These are phyloP conservation scores for Tetramitus jugosus DNA, from an alignment of 208 protist genomes.

Conservation along the genomic window DNA sequence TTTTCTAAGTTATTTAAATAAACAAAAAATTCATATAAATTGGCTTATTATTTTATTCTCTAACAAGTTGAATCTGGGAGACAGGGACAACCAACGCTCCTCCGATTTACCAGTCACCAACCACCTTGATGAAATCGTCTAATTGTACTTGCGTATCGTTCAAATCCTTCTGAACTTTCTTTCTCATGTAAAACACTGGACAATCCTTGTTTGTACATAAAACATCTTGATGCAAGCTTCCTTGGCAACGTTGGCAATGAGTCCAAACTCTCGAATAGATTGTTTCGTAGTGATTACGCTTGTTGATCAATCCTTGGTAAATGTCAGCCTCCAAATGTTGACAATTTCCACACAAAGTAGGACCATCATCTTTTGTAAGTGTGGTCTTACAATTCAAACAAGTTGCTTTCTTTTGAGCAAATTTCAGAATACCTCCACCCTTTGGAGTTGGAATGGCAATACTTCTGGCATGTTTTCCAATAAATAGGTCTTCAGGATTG, in stretches of 20 bases:
- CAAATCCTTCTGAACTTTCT: slow-evolving; percentile 97
- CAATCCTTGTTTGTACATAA: slow-evolving; percentile 91
- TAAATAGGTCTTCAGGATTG: slow-evolving; percentile 64
- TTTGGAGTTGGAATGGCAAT: slow-evolving; percentile 82
- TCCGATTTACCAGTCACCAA: slow-evolving; percentile 13
- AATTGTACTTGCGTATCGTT: slow-evolving; percentile 77
- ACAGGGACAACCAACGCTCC: too few species aligned
- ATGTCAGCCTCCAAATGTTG: slow-evolving; percentile 68
- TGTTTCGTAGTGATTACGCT: slow-evolving; percentile 83
- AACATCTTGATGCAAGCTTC: slow-evolving; percentile 91
- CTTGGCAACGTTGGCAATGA: slow-evolving; percentile 98
- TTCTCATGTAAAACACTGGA: slow-evolving; percentile 99
- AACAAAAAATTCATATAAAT: too few species aligned
- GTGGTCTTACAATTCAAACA: slow-evolving; percentile 87
- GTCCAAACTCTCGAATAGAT: slow-evolving; percentile 94
- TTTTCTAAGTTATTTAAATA: too few species aligned
- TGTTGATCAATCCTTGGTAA: slow-evolving; percentile 77
- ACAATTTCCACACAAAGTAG: slow-evolving; percentile 81
- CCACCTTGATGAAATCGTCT: slow-evolving; percentile 70
- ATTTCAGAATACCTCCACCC: slow-evolving; percentile 90
- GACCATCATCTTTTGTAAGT: slow-evolving; percentile 47
- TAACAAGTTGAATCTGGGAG: too few species aligned
- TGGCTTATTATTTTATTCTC: too few species aligned
- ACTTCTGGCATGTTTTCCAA: slow-evolving; percentile 93
- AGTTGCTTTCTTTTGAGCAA: slow-evolving; percentile 83